Evolutionary conservation across 352 stramenopile species (phyloP).

Genomic region (Phytophthora pseudosyringae): DNA sequence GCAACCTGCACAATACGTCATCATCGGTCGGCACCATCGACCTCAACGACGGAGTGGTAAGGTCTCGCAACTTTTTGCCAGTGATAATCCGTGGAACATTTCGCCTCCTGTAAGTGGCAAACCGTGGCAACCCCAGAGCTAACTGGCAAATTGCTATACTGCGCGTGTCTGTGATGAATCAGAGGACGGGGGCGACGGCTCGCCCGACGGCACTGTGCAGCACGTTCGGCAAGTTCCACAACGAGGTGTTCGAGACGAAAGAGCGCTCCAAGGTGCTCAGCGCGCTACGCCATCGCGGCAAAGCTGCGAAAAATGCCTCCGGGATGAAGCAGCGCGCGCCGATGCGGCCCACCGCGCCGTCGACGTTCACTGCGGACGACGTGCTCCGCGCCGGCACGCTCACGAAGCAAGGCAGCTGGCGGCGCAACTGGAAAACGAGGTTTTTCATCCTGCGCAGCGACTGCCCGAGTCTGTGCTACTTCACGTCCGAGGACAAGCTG

Average conservation of each 20-base stretch:
- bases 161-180: conserved; percentile 10
- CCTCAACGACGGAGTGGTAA: conserved; percentile 27
- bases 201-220: conserved; percentile 44
- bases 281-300: conserved; percentile 72
- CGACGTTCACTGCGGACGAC: conserved; percentile 79
- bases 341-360: conserved; percentile 20
- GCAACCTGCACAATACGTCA: conserved; percentile 37
- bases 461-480: conserved; percentile 81
- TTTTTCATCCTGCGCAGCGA: conserved; percentile 86
- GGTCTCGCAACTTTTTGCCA: conserved; percentile 2
- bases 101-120: conserved; percentile 10
- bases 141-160: conserved; percentile 1
- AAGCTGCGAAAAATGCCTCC: conserved; percentile 33
- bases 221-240: conserved; percentile 76
- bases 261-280: conserved; percentile 79
- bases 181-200: conserved; percentile 14
- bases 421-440: conserved; percentile 86
- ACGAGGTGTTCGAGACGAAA: conserved; percentile 80
- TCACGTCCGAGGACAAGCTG: conserved; percentile 84
- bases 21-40: conserved; percentile 34
- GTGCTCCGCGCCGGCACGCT: conserved; percentile 65
- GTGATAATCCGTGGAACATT: conserved; percentile 1
- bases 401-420: conserved; percentile 85
- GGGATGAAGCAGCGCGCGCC: conserved; percentile 25
- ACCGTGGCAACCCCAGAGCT: conserved; percentile 5